Base-by-base conservation (phyloP, 441 rosid genomes). In the Hura crepitans region DNA sequence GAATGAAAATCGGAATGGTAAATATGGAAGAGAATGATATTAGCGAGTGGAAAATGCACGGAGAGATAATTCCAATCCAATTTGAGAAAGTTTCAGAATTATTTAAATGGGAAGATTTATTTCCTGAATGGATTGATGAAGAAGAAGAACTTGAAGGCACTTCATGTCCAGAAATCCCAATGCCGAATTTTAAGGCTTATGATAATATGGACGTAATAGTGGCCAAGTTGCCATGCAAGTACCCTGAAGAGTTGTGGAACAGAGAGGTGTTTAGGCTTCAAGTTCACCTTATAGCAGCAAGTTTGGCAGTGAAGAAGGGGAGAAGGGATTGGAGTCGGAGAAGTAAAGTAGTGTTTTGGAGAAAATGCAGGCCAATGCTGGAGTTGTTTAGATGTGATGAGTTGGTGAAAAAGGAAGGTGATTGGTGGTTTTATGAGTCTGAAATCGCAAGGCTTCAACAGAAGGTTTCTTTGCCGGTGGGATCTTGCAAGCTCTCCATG, bases 91-190 rank as follows among this genome's bases (percentile, higher is more conserved):
- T 88, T 23, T 84, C 96, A 0, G 74, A 86, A 54, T 57, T 80
- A 18, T 89, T 92, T 62, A 76, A 82, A 72, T 94, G 97, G 97
- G 77, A 79, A 61, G 86, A 92, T 69, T 74, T 94, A 66, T 94
- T 92, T 74, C 99, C 97, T 0, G 97, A 94, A 70, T 94, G 97
- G 99, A 94, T 94, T 28, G 97, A 94, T 23, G 97, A 94, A 80
- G 97, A 94, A 63, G 99, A 92, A 79, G 92, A 90, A 20, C 75
- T 70, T 0, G 88, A 89, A 6, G 87, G 80, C 12, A 84, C 90
- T 0, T 42, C 81, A 17, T 94, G 97, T 65, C 97, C 97, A 0
- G 94, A 92, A 74, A 81, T 94, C 49, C 94, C 99, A 4, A 90
- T 90, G 92, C 96, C 97, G 0, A 84, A 86, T 65, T 82, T 84